Base-by-base conservation (phyloP, 208 protist genomes). In the Leptomonas seymouri region DNA sequence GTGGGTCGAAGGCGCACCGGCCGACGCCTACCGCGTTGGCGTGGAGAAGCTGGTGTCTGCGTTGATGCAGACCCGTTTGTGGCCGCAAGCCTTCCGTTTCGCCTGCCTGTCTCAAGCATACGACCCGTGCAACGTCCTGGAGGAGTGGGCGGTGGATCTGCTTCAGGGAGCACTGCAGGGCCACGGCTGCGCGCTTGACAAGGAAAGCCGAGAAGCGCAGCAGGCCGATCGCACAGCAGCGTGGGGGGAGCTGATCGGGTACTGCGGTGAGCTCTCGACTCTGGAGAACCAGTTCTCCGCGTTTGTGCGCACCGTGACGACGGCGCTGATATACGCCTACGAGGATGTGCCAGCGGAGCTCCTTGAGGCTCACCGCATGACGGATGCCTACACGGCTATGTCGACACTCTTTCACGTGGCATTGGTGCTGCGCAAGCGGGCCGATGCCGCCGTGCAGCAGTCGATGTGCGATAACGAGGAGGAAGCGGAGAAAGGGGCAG, bases 71-170 rank as follows among this genome's bases (percentile, higher is more conserved):
- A 65, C 76, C n/a, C 77, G 80, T 9, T 76, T 93, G 49, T 95
- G 90, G 90, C 50, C 65, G 30, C 85, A 90, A 54, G 90, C 90
- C 0, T 88, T 78, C 53, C 83, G 84, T 51, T 87, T 90, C 67
- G 79, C 87, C 21, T 51, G 59, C 11, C 73, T 93, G 42, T 77
- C 71, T 1, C 49, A 76, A 5, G 76, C 46, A 6, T 69, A 78
- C 27, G 80, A 87, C 71, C 46, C 76, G 53, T 82, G 70, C 60
- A 21, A 30, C 4, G 87, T 95, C 50, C 74, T 93, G 46, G 72
- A 81, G 31, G 79, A 82, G 72, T 89, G 86, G 71, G 90, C 76
- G 42, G 53, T 83, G 21, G 78, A 93, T 71, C 74, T 93, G 27
- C 63, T 84, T 30, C 72, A 57, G 54, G 16, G 45, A 18, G 18